Percentiles rank a stretch among this genome's conserved stretches.
phyloP scores from a whole-genome alignment of 139 green algal genomes.

The Pleodorina starrii region DNA sequence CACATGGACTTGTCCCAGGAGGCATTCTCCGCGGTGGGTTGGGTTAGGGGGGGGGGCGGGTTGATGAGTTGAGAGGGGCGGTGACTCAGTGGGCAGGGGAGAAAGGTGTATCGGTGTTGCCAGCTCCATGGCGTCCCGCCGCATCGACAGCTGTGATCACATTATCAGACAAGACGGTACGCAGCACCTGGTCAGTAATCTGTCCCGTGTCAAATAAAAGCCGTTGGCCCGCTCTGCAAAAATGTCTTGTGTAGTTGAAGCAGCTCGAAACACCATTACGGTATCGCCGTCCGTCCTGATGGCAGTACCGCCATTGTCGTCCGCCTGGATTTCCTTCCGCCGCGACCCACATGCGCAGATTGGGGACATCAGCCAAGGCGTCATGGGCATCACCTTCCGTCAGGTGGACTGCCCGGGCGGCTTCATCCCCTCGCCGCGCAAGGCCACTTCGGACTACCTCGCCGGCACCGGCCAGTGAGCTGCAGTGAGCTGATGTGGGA shows the following conservation, averaged over 20 bases:
- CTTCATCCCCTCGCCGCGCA: slow-evolving; percentile 19
- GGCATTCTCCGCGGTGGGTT: not conserved
- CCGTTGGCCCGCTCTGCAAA: no score
- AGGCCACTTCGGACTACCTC: slow-evolving; percentile 9
- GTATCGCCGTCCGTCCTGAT: no score
- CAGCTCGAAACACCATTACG: no score
- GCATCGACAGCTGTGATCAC: no score
- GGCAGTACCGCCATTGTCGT: no score
- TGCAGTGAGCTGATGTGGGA: no score
- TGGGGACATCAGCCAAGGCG: not conserved
- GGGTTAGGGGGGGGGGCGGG: not conserved
- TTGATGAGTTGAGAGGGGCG: no score
- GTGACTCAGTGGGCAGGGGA: not conserved
- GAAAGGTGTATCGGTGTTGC: not conserved
- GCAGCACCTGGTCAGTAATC: no score
- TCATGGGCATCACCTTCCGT: slow-evolving; percentile 29
- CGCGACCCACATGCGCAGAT: not conserved
- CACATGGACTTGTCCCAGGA: slow-evolving; percentile 27
- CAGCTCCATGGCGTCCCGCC: no score
- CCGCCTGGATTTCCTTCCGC: not conserved
- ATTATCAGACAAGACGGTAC: no score
- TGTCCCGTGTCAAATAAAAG: no score
- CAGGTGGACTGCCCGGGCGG: slow-evolving; percentile 23
- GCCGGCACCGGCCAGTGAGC: slow-evolving; percentile 6
- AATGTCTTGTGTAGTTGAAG: no score